Evolutionary conservation across 2,329 filamentous ascomycete genomes (phyloP).

Genomic region (Penicillium decumbens): DNA sequence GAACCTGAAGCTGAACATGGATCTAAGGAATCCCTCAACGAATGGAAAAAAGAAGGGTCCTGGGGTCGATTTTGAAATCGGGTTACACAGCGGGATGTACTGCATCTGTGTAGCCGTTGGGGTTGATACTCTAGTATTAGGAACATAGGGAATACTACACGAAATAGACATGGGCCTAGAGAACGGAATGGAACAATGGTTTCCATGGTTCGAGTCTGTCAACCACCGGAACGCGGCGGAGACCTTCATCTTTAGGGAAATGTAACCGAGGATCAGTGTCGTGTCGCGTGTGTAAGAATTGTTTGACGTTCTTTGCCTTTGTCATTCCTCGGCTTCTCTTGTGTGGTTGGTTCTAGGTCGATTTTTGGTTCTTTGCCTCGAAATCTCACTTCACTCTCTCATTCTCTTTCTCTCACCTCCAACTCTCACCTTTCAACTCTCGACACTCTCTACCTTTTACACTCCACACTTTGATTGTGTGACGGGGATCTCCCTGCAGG

Average conservation of each 20-base stretch:
- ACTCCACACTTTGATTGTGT: not conserved
- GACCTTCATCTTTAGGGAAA: not conserved
- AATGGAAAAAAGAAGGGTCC: constrained; percentile 3
- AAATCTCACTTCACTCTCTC: not conserved
- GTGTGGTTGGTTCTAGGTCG: not conserved
- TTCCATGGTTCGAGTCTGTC: constrained; percentile 12
- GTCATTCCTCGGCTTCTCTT: not conserved
- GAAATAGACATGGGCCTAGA: not conserved
- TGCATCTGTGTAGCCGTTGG: constrained; percentile 15
- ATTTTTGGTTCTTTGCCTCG: not conserved
- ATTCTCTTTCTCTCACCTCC: not conserved
- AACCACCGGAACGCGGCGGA: constrained; percentile 22
- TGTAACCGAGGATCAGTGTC: constrained; percentile 17
- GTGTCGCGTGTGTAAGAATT: constrained; percentile 5
- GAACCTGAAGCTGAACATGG: not conserved
- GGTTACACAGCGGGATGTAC: constrained; percentile 6
- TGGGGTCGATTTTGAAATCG: not conserved
- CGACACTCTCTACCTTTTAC: constrained; percentile 1
- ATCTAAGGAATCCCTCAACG: not conserved
- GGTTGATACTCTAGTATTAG: not conserved
- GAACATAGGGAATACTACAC: too few relatives aligned
- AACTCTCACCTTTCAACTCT: not conserved
- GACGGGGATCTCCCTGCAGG: constrained; percentile 18
- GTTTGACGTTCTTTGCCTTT: not conserved
- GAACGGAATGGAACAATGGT: not conserved